Percentiles rank a stretch among this genome's conserved stretches.
Conservation (phyloP, 106 monocot genomes). For the Narthecium ossifragum region DNA sequence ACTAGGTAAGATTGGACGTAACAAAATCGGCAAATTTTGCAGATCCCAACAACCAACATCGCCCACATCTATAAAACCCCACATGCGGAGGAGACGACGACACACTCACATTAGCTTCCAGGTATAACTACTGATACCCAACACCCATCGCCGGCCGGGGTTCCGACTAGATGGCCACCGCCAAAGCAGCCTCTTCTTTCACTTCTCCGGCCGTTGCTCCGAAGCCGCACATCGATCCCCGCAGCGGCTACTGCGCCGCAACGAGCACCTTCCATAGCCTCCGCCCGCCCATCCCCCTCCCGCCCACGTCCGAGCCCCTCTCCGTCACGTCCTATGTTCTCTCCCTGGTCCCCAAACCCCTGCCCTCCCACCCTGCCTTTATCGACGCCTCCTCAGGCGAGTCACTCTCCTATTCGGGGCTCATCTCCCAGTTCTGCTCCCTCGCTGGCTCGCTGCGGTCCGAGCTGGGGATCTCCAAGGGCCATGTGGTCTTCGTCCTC, state of each 20-base stretch:
- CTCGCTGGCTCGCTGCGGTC: conserved; percentile 24
- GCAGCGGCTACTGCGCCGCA: conserved; percentile 25
- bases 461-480: conserved; percentile 8
- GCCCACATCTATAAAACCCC: too few relatives aligned
- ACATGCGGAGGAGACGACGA: too few relatives aligned
- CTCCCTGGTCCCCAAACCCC: conserved; percentile 22
- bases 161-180: too few relatives aligned
- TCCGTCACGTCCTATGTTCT: conserved; percentile 20
- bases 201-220: too few relatives aligned
- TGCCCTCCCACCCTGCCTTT: conserved; percentile 14
- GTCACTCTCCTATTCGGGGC: conserved; percentile 26
- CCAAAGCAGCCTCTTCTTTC: too few relatives aligned
- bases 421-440: conserved; percentile 12
- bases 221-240: conserved; percentile 14
- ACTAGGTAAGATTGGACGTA: too few relatives aligned
- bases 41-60: too few relatives aligned
- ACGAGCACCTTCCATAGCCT: conserved; percentile 36
- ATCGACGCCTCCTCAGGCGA: conserved; percentile 27
- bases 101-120: too few relatives aligned
- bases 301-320: conserved; percentile 17
- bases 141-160: too few relatives aligned
- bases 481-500: conserved; percentile 31
- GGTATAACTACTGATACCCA: too few relatives aligned
- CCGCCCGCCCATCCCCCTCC: conserved; percentile 15
- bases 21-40: too few relatives aligned